Base-by-base conservation (phyloP, 2,329 filamentous ascomycete species). In the Cryphonectria nitschkei region DNA sequence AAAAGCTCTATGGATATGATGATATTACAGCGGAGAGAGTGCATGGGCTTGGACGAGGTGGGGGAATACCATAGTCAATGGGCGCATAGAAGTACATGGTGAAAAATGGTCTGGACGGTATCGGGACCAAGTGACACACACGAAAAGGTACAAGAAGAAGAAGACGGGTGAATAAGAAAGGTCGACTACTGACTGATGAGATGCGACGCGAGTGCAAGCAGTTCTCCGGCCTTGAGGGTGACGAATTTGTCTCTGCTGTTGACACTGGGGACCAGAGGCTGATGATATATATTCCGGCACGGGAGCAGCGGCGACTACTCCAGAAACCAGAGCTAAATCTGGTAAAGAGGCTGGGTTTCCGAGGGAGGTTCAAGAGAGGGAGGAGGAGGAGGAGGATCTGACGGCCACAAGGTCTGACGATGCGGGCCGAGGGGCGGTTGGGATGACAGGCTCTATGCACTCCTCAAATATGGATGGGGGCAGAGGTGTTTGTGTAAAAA, bases 31-130 rank as follows among this genome's bases (percentile, higher is more conserved):
- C 22, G 37, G 3, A 9, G 39, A n/a, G 26, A 46, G 43, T 29
- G 56, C 13, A 58, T 39, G 37, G 13, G 63, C 26, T 3, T 6
- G n/a, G 54, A 39, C 41, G 56, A 68, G 43, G 63, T 32, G 34
- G 22, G 46, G 7, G 19, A 39, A 63, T 73, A 73, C 69, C 71
- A 56, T 60, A 52, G 26, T 64, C 60, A 16, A 71, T 54, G 29
- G 71, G 71, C 32, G 65, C 39, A 58, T 73, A 73, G 50, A 73
- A 73, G 58, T 73, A 73, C 71, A 73, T 73, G 56, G 69, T 34
- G 60, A 43, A 34, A 9, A 37, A 11, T 26, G 8, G 32, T 39
- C 32, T 46, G 52, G 68, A 26, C 60, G n/a, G 37, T 19, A 62
- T 19, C 11, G 19, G 4, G n/a, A 60, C 32, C 3, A 16, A 1